Evolutionary conservation across 2,329 filamentous ascomycete species (phyloP), one percentile per base, ranked within the genome.

Genomic region (Trichoderma simmonsii): DNA sequence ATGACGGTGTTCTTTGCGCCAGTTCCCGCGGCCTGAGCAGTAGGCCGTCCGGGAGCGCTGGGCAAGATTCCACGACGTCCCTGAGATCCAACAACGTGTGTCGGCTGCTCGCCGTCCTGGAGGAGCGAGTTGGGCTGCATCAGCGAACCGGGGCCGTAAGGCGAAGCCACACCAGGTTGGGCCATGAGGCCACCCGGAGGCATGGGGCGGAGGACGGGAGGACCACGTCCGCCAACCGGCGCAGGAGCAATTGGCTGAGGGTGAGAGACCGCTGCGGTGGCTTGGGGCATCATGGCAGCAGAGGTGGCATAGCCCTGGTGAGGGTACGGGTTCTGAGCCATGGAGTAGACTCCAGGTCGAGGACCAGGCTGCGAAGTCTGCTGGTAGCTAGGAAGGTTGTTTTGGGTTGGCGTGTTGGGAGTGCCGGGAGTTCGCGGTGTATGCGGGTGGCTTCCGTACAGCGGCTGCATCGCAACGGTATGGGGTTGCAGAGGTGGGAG

Each of bases 21-120:
- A 75, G 89, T 90, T 57, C 93, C 91, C 24, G 89, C 87, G 26
- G 91, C 85, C 36, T 93, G 90, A 30, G 94, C 93, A 69, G 93
- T 90, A 71, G 94, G 93, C 73, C 94, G 88, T 57, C 95, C 95
- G 34, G 94, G 94, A 73, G 95, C 94, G 77, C 94, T 97, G 18
- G 95, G 95, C 74, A 98, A 84, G 51, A 98, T 97, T 63, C 95
- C 95, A 76, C 95, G 90, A 75, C 95, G 91, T 72, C 95, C 95
- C 84, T 98, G 95, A 30, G 95, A 97, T 69, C 95, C 95, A 70
- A 98, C 95, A 63, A 98, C 95, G 79, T 98, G 95, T 36, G 94
- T 96, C 18, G 93, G 93, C 77, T 91, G 89, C 14, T 91, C 89
- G 39, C 82, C 83, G 62, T 89, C 89, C 72, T 85, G 85, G 73